Evolutionary conservation across 1,284 basidiomycete species (phyloP).

Genomic region (Fereydounia khargensis): DNA sequence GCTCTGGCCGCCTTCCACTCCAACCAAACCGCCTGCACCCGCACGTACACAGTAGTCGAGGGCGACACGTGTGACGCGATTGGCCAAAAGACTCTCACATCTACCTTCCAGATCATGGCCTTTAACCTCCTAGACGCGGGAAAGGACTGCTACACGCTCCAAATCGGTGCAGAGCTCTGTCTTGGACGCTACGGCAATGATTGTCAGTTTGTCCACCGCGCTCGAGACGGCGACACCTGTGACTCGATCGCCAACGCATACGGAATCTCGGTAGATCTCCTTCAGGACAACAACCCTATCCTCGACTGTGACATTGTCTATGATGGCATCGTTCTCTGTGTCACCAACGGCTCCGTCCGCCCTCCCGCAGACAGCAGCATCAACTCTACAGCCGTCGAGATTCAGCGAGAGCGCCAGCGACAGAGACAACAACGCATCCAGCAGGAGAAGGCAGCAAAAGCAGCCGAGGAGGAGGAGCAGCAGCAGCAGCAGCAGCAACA

Average conservation of each 20-base stretch:
- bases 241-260: conserved; percentile 35
- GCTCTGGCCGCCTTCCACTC: conserved; percentile 28
- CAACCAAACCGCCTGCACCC: conserved; percentile 61
- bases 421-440: too few species aligned
- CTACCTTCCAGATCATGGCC: conserved; percentile 72
- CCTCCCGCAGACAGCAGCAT: conserved; percentile 32
- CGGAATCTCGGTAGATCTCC: conserved; percentile 20
- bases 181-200: conserved; percentile 49
- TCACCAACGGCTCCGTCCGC: conserved; percentile 34
- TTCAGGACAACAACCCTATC: conserved; percentile 45
- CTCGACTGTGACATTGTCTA: conserved; percentile 42
- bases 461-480: background rate
- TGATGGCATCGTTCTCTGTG: conserved; percentile 43
- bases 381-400: conserved; percentile 22
- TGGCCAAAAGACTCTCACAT: conserved; percentile 67
- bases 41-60: conserved; percentile 65
- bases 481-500: background rate
- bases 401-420: conserved; percentile 1
- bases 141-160: conserved; percentile 64
- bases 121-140: conserved; percentile 65
- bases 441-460: conserved; percentile 1
- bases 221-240: conserved; percentile 31
- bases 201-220: conserved; percentile 47
- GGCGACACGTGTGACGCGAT: conserved; percentile 71
- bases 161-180: conserved; percentile 61